Evolutionary conservation across 2,329 filamentous ascomycete genomes (phyloP).

Genomic region (Monascus ruber): DNA sequence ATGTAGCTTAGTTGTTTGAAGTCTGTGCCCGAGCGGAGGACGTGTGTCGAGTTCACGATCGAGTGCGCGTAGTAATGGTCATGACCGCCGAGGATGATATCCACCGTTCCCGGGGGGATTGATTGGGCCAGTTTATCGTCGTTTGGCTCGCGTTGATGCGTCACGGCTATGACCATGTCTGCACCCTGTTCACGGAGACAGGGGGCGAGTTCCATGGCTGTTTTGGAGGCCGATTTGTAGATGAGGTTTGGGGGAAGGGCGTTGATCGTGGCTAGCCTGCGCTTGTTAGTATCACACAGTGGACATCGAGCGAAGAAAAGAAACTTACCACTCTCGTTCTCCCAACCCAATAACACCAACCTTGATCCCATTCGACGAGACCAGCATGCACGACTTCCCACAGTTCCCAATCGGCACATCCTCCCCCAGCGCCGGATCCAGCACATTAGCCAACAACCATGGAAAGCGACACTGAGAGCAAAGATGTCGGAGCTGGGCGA

Average conservation of each 20-base stretch:
- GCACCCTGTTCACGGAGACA: constrained; percentile 63
- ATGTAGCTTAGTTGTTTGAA: constrained; percentile 90
- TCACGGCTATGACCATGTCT: constrained; percentile 71
- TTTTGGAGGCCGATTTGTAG: constrained; percentile 66
- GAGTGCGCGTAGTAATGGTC: constrained; percentile 80
- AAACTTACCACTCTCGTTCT: constrained; percentile 62
- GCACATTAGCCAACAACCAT: constrained; percentile 80
- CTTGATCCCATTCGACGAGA: constrained; percentile 71
- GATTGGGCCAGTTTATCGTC: constrained; percentile 74
- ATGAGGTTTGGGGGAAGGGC: constrained; percentile 68
- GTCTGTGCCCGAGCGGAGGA: constrained; percentile 78
- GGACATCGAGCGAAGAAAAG: not conserved
- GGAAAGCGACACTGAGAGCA: constrained; percentile 68
- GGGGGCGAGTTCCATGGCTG: constrained; percentile 65
- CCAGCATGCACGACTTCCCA: constrained; percentile 63
- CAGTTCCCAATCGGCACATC: constrained; percentile 65
- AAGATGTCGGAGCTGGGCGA: constrained; percentile 65
- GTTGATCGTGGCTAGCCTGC: constrained; percentile 71
- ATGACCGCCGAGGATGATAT: constrained; percentile 79
- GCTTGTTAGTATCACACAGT: not conserved
- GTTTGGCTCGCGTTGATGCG: constrained; percentile 80
- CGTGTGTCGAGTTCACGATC: constrained; percentile 66
- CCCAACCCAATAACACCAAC: constrained; percentile 76
- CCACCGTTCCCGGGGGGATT: constrained; percentile 58
- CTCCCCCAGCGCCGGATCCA: constrained; percentile 71